Evolutionary conservation across 768 basidiomycete genomes (phyloP).

Genomic region (Scleroderma citrinum): DNA sequence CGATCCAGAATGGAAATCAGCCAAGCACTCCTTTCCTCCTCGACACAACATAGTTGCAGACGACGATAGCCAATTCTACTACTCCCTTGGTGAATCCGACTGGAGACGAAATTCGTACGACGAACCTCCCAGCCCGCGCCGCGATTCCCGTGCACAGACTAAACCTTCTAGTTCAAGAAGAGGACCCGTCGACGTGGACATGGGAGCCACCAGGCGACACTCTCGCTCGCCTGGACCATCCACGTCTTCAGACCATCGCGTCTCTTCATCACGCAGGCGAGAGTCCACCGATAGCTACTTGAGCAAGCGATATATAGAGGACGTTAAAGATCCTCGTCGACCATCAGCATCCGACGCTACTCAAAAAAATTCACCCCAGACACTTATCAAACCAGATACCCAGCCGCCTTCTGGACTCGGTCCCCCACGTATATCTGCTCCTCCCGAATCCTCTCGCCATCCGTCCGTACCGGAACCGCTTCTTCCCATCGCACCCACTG

Average conservation of each 20-base stretch:
- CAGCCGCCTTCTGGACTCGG: background rate
- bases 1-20: conserved; percentile 29
- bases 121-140: conserved; percentile 4
- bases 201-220: conserved; percentile 5
- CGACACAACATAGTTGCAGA: conserved; percentile 14
- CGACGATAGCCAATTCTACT: conserved; percentile 17
- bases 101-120: background rate
- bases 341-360: background rate
- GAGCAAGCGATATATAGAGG: conserved; percentile 1
- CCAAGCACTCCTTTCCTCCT: conserved; percentile 23
- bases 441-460: conserved; percentile 12
- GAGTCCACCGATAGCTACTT: background rate
- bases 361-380: background rate
- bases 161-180: conserved; percentile 1
- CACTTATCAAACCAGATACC: background rate
- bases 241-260: conserved; percentile 21
- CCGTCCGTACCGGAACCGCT: conserved; percentile 14
- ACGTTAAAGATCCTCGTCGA: conserved; percentile 6
- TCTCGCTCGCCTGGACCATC: conserved; percentile 23
- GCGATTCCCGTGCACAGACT: conserved; percentile 1
- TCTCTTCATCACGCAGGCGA: conserved; percentile 16
- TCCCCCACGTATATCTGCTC: background rate
- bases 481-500: conserved; percentile 15
- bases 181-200: conserved; percentile 10
- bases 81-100: conserved; percentile 4